Conservation (phyloP, 257 asterid species). For the Avicennia marina region DNA sequence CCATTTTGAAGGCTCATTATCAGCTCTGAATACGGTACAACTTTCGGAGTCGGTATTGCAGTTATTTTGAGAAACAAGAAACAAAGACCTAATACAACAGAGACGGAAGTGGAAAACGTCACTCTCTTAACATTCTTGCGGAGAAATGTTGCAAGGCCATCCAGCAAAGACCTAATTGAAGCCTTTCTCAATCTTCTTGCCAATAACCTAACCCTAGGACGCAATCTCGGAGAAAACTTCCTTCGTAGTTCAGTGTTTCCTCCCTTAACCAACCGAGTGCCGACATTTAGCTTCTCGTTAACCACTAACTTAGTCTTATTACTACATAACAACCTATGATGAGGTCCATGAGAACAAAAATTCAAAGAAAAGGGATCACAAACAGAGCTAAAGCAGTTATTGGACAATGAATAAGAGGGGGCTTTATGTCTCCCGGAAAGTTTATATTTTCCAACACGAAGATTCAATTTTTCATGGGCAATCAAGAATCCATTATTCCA, state of each 20-base stretch:
- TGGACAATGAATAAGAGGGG: slow-evolving; percentile 31
- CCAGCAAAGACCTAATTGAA: slow-evolving; percentile 42
- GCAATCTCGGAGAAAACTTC: slow-evolving; percentile 59
- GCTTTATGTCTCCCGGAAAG: slow-evolving; percentile 20
- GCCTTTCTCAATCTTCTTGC: slow-evolving; percentile 48
- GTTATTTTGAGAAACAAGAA: slow-evolving; percentile 70
- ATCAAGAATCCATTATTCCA: slow-evolving; percentile 41
- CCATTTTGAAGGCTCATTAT: slow-evolving; percentile 65
- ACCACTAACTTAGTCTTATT: slow-evolving; percentile 38
- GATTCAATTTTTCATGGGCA: slow-evolving; percentile 38
- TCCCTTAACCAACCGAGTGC: slow-evolving; percentile 34
- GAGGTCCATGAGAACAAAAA: slow-evolving; percentile 27
- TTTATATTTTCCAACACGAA: slow-evolving; percentile 30
- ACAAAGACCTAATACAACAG: slow-evolving; percentile 71
- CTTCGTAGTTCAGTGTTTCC: slow-evolving; percentile 33
- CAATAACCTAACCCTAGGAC: slow-evolving; percentile 55
- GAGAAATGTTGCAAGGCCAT: slow-evolving; percentile 46
- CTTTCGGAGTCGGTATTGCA: slow-evolving; percentile 61
- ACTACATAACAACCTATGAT: slow-evolving; percentile 36
- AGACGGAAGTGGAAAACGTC: slow-evolving; percentile 52
- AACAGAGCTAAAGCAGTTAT: slow-evolving; percentile 27
- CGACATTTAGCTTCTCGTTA: slow-evolving; percentile 36
- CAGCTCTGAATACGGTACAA: slow-evolving; percentile 77
- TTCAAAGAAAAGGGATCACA: slow-evolving; percentile 37
- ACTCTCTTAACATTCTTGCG: slow-evolving; percentile 57